These are phyloP conservation scores for Colletotrichum tofieldiae DNA, from an alignment of 2,329 filamentous ascomycete species.

Conservation along the genomic window DNA sequence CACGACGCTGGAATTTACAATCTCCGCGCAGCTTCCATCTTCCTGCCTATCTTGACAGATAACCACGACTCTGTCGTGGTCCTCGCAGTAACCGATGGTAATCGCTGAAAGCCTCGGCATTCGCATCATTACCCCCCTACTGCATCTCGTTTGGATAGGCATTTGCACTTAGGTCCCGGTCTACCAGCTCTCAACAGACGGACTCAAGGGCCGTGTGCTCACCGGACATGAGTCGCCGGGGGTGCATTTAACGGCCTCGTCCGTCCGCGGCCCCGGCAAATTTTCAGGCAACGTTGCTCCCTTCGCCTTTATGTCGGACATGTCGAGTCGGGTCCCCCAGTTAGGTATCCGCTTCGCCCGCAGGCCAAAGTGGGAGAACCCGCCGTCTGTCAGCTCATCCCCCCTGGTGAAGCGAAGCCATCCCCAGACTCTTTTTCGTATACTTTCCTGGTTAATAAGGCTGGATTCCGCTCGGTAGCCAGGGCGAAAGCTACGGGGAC, in stretches of 20 bases:
- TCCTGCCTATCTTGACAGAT: too few relatives aligned
- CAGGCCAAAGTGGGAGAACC: conserved; percentile 4
- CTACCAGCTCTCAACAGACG: background rate
- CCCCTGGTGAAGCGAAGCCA: background rate
- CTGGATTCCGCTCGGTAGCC: background rate
- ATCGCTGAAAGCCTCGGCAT: background rate
- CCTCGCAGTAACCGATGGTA: conserved; percentile 26
- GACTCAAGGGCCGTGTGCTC: background rate
- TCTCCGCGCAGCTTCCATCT: background rate
- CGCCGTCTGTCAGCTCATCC: too few relatives aligned
- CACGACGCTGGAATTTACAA: too few relatives aligned
- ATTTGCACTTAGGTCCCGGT: background rate
- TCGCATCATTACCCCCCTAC: background rate
- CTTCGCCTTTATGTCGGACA: background rate
- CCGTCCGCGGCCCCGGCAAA: background rate
- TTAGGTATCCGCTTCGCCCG: conserved; percentile 22
- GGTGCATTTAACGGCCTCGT: conserved; percentile 1
- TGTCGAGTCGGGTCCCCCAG: background rate
- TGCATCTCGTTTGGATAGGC: background rate
- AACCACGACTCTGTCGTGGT: background rate
- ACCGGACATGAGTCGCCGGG: conserved; percentile 20
- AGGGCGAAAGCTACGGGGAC: background rate
- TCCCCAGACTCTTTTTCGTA: conserved; percentile 7
- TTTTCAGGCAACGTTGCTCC: conserved; percentile 31
- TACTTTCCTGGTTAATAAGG: background rate